Conservation (phyloP, 2,329 filamentous ascomycete species). For the Intubia oerlemansii region DNA sequence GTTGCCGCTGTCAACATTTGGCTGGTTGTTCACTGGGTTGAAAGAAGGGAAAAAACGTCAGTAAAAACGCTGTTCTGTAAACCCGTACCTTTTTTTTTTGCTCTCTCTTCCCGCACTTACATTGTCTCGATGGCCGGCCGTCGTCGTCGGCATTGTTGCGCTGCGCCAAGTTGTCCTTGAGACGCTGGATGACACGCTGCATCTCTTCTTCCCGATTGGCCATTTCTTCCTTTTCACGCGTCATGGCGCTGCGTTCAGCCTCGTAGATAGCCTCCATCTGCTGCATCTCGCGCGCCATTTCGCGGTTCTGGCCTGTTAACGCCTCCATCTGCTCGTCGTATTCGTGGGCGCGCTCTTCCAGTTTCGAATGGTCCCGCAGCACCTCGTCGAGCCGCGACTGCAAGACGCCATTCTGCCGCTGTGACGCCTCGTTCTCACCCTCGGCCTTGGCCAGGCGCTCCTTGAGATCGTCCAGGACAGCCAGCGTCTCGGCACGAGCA, state of each 20-base stretch:
- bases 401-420: constrained; percentile 68
- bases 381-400: constrained; percentile 77
- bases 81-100: background rate
- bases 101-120: constrained; percentile 14
- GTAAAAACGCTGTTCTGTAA: too few relatives aligned
- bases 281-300: constrained; percentile 60
- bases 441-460: constrained; percentile 67
- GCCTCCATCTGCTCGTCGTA: constrained; percentile 64
- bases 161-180: constrained; percentile 77
- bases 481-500: constrained; percentile 56
- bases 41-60: too few relatives aligned
- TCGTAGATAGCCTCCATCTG: constrained; percentile 91
- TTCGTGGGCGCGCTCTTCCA: constrained; percentile 79
- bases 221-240: constrained; percentile 84
- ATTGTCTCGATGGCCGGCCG: constrained; percentile 32
- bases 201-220: constrained; percentile 71
- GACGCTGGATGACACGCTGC: constrained; percentile 68
- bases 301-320: constrained; percentile 67
- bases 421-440: constrained; percentile 51
- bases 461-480: constrained; percentile 66
- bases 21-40: constrained; percentile 24
- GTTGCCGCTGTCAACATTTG: constrained; percentile 50
- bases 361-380: constrained; percentile 56
- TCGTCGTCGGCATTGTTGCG: constrained; percentile 42
- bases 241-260: constrained; percentile 65